A percentile compares a stretch with the other conserved stretches of the same genome.
phyloP scores from a whole-genome alignment of 208 protist species.

The Trypanosoma congolense region DNA sequence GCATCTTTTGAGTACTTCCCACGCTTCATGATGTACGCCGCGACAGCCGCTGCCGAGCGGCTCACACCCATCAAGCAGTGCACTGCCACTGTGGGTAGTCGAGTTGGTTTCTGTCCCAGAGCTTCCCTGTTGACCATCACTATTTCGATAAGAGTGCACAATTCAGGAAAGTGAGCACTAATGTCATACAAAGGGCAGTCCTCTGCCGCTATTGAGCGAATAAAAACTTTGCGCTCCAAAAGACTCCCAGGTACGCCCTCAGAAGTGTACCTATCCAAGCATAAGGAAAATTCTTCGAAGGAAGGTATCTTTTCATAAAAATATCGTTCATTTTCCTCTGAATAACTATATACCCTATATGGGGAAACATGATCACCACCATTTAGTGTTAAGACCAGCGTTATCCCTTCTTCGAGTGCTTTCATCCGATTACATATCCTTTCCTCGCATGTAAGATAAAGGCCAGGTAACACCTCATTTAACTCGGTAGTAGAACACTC shows the following conservation, averaged over 20 bases:
- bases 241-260: conserved; percentile 9
- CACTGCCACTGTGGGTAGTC: conserved; percentile 43
- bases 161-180: conserved; percentile 54
- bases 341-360: conserved; percentile 51
- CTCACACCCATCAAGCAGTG: conserved; percentile 88
- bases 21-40: conserved; percentile 84
- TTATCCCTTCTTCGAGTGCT: conserved; percentile 36
- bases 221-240: conserved; percentile 47
- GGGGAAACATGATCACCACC: conserved; percentile 35
- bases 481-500: conserved; percentile 51
- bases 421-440: conserved; percentile 23
- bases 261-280: conserved; percentile 44
- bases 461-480: conserved; percentile 70
- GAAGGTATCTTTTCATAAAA: conserved; percentile 31
- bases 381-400: conserved; percentile 71
- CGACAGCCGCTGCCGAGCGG: conserved; percentile 71
- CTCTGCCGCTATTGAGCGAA: conserved; percentile 55
- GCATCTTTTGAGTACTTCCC: conserved; percentile 39
- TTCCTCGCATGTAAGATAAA: conserved; percentile 71
- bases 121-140: conserved; percentile 33
- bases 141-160: conserved; percentile 58
- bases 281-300: conserved; percentile 37
- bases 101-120: not conserved
- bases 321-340: conserved; percentile 10
- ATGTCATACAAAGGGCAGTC: conserved; percentile 76